Percentiles rank a stretch among this genome's conserved stretches.
These are phyloP conservation scores for Apostasia ramifera DNA, from an alignment of 106 monocot species.

Conservation along the genomic window DNA sequence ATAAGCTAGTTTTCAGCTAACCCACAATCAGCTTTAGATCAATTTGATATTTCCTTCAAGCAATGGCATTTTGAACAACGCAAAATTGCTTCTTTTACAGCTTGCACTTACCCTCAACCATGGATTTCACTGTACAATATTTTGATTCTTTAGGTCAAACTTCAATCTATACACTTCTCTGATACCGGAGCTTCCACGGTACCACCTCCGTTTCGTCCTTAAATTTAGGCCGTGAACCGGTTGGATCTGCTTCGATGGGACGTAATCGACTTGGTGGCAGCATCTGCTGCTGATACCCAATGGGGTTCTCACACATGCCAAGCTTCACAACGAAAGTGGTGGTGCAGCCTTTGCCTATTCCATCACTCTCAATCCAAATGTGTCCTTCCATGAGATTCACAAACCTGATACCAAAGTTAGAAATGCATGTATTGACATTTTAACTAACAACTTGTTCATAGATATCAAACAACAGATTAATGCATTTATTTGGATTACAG, in stretches of 20 bases:
- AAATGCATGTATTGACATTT: too few species aligned
- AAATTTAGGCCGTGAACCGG: neutral
- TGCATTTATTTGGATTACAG: too few species aligned
- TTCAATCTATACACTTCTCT: slow-evolving; percentile 33
- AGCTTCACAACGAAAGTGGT: slow-evolving; percentile 70
- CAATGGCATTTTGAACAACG: neutral
- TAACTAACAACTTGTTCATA: too few species aligned
- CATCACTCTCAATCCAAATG: slow-evolving; percentile 95
- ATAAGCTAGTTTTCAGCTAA: too few species aligned
- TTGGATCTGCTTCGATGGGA: slow-evolving; percentile 14
- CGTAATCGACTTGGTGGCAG: slow-evolving; percentile 14
- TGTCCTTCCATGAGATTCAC: slow-evolving; percentile 75
- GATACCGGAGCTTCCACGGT: slow-evolving; percentile 25
- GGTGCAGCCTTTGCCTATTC: slow-evolving; percentile 79
- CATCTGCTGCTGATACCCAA: slow-evolving; percentile 28
- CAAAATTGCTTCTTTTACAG: neutral
- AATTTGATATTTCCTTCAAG: too few species aligned
- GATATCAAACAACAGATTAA: too few species aligned
- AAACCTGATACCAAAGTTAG: slow-evolving; percentile 39
- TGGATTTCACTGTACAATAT: neutral
- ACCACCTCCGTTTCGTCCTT: slow-evolving; percentile 22
- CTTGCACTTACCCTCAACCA: neutral
- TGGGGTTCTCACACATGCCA: slow-evolving; percentile 36
- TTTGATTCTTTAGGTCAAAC: neutral
- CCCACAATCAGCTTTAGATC: too few species aligned